phyloP scores from a whole-genome alignment of 257 asterid species.

The Forsythia suspensa region DNA sequence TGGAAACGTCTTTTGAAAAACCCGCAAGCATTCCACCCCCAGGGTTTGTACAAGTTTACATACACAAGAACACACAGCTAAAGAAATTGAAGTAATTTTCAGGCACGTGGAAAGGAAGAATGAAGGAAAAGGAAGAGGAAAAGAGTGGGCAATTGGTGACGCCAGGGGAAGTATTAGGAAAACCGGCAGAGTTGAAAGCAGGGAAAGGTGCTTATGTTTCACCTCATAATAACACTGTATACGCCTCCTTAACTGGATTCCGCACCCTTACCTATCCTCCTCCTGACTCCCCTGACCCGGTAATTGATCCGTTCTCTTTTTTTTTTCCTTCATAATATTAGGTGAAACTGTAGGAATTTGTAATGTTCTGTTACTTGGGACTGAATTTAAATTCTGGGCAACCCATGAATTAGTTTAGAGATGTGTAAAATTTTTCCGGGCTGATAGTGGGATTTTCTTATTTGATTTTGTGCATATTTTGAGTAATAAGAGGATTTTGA shows the following conservation, averaged over 20 bases:
- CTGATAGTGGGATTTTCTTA: neutral
- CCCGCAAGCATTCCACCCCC: no score
- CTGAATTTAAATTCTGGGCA: neutral
- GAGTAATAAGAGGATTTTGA: neutral
- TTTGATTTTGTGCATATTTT: neutral
- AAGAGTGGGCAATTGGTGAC: slow-evolving; percentile 47
- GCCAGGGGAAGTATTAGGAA: slow-evolving; percentile 89
- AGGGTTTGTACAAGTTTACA: no score
- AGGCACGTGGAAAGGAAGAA: neutral
- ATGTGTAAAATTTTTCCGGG: neutral
- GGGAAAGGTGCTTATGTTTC: slow-evolving; percentile 83
- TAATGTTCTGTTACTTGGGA: neutral
- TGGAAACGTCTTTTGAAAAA: no score
- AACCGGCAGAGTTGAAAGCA: slow-evolving; percentile 58
- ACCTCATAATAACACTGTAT: slow-evolving; percentile 45
- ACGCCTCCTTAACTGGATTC: slow-evolving; percentile 86
- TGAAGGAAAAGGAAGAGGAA: slow-evolving; percentile 32
- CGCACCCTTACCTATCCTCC: slow-evolving; percentile 53
- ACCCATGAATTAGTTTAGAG: neutral
- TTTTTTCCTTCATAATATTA: no score
- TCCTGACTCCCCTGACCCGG: slow-evolving; percentile 56
- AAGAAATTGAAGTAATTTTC: neutral
- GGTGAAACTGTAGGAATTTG: neutral
- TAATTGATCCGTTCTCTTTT: slow-evolving; percentile 4
- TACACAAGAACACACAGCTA: neutral